A percentile compares a stretch with the other conserved stretches of the same genome.
Evolutionary conservation across 2,329 filamentous ascomycete genomes (phyloP).

Genomic region (Claviceps paspali): DNA sequence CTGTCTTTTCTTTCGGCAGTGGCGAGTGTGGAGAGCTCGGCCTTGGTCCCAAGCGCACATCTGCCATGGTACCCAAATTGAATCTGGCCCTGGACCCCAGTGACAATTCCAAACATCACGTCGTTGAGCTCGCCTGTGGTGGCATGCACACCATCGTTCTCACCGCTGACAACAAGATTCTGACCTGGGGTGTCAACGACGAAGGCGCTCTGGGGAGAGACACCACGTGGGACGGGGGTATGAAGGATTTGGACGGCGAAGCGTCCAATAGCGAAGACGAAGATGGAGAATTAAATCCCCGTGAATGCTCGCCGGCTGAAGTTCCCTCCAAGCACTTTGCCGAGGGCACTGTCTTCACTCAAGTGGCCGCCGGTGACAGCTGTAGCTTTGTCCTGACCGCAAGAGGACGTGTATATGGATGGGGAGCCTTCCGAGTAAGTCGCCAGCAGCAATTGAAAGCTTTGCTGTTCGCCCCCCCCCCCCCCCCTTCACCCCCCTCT

Average conservation of each 20-base stretch:
- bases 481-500: too few species aligned
- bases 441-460: conserved; percentile 28
- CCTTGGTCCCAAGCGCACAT: conserved; percentile 44
- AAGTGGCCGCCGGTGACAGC: conserved; percentile 59
- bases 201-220: conserved; percentile 66
- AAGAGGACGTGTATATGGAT: conserved; percentile 63
- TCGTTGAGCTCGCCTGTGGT: conserved; percentile 63
- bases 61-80: conserved; percentile 22
- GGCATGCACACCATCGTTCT: conserved; percentile 71
- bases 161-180: conserved; percentile 65
- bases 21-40: conserved; percentile 71
- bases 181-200: conserved; percentile 82
- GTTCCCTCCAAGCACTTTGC: conserved; percentile 45
- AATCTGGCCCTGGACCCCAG: conserved; percentile 65
- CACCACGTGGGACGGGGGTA: conserved; percentile 51
- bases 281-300: conserved; percentile 54
- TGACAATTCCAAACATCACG: conserved; percentile 38
- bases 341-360: conserved; percentile 42
- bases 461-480: too few species aligned
- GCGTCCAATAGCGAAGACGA: conserved; percentile 39
- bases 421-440: conserved; percentile 64
- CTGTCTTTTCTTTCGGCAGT: conserved; percentile 70
- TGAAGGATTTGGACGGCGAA: conserved; percentile 39
- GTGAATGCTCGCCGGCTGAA: conserved; percentile 50
- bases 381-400: conserved; percentile 62